Percentiles rank a stretch among this genome's conserved stretches.
Evolutionary conservation across 2,329 filamentous ascomycete genomes (phyloP).

Genomic region (Lasiodiplodia citricola): DNA sequence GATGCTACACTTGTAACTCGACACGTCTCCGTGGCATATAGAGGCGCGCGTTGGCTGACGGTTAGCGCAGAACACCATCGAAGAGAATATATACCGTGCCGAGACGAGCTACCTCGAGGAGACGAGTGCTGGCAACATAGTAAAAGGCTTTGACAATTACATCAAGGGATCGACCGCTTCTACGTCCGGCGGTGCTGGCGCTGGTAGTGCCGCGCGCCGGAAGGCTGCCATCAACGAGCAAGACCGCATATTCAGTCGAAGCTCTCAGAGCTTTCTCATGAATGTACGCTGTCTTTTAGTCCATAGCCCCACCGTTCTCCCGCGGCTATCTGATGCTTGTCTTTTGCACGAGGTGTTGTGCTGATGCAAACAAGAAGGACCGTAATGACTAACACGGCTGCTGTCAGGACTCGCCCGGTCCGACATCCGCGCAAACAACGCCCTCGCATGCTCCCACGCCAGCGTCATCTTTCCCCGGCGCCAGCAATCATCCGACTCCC

Average conservation of each 20-base stretch:
- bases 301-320: background rate
- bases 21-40: background rate
- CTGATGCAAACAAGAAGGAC: constrained; percentile 11
- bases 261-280: constrained; percentile 44
- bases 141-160: constrained; percentile 97
- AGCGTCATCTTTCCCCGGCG: constrained; percentile 51
- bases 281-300: constrained; percentile 36
- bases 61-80: constrained; percentile 53
- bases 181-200: constrained; percentile 56
- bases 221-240: constrained; percentile 67
- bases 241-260: constrained; percentile 71
- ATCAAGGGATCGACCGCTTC: constrained; percentile 76
- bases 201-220: constrained; percentile 59
- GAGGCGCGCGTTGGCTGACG: background rate
- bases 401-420: constrained; percentile 45
- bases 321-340: background rate
- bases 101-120: constrained; percentile 91
- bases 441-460: constrained; percentile 56
- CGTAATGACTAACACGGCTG: constrained; percentile 13
- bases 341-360: background rate
- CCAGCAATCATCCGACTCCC: constrained; percentile 50
- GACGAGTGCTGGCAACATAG: constrained; percentile 85
- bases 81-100: constrained; percentile 82
- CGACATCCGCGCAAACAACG: constrained; percentile 46
- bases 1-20: constrained; percentile 63